These are phyloP conservation scores for Quercus parvula DNA, from an alignment of 306 rosid species.

Conservation along the genomic window DNA sequence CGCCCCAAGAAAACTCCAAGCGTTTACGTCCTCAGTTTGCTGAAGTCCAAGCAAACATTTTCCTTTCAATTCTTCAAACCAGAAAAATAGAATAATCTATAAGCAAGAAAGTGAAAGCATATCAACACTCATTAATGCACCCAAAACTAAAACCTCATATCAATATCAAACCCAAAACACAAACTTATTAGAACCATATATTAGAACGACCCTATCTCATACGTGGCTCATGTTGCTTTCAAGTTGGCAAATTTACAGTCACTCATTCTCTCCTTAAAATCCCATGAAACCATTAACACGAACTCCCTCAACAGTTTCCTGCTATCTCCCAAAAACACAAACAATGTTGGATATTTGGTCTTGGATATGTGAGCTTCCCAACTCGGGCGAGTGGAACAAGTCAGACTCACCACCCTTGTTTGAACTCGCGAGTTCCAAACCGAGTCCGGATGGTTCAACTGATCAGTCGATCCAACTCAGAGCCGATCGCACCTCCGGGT, in stretches of 20 bases:
- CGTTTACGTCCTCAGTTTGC: conserved; percentile 24
- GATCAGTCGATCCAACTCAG: conserved; percentile 46
- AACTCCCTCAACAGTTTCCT: conserved; percentile 10
- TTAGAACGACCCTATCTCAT: conserved; percentile 31
- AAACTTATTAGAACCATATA: conserved; percentile 38
- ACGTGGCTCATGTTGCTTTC: conserved; percentile 40
- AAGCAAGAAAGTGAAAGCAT: conserved; percentile 33
- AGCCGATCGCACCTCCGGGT: conserved; percentile 51
- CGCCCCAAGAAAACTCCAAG: conserved; percentile 26
- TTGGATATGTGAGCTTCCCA: conserved; percentile 78
- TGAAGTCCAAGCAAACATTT: conserved; percentile 12
- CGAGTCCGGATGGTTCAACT: conserved; percentile 16
- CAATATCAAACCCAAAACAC: neutral
- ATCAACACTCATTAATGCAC: conserved; percentile 35
- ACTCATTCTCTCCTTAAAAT: conserved; percentile 46
- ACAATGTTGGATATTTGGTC: conserved; percentile 69
- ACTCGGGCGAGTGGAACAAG: conserved; percentile 45
- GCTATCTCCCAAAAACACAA: neutral
- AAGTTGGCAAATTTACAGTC: conserved; percentile 39
- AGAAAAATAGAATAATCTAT: conserved; percentile 8
- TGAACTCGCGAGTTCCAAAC: conserved; percentile 49
- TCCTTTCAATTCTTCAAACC: conserved; percentile 6
- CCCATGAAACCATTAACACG: neutral
- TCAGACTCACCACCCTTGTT: conserved; percentile 41
- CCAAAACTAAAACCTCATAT: neutral